Evolutionary conservation across 352 stramenopile genomes (phyloP), one percentile per base, ranked within the genome.

Genomic region (Pythium pyrilobum): DNA sequence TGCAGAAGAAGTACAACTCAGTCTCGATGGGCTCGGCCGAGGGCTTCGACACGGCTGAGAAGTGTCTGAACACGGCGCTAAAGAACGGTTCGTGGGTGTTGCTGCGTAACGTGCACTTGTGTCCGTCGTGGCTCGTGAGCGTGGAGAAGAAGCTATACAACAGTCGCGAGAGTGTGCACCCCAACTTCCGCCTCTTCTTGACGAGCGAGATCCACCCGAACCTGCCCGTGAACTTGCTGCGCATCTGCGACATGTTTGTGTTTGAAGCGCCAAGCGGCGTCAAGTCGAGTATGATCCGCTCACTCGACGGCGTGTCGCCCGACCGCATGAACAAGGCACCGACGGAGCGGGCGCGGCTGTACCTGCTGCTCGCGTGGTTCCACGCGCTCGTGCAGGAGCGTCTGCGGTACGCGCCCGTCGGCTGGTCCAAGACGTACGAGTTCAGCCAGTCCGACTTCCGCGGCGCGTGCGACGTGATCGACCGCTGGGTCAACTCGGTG

Each of bases 41-140:
- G 75, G 96, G 96, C 24, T 99, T 96, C 55, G 85, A 92, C 37
- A 85, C 89, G 18, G 97, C 97, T 4, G 96, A 99, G 57, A 96
- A 93, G 53, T 80, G 95, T 15, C 69, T 99, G 47, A 88, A 91
- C 39, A 89, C 87, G 34, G 97, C 96, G n/a, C 72, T 97, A 8
- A 98, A 98, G 68, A 84, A 88, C 46, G 98, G 97, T 32, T 96
- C 80, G 24, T 99, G 97, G 97, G 80, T 99, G 11, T 80, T 99
- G 64, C 74, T 99, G 52, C 96, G 98, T 34, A 99, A 99, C 77
- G 92, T 98, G 21, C 98, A 99, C 68, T 71, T 99, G 36, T 99
- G 96, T 57, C 84, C 93, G n/a, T 92, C 87, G 32, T 99, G 97
- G 97, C 81, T 99, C 9, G 81, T 87, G 20, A 87, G 77, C 16